Percentiles rank a stretch among this genome's conserved stretches.
phyloP scores from a whole-genome alignment of 2,329 filamentous ascomycete species.

The Exserohilum turcica region DNA sequence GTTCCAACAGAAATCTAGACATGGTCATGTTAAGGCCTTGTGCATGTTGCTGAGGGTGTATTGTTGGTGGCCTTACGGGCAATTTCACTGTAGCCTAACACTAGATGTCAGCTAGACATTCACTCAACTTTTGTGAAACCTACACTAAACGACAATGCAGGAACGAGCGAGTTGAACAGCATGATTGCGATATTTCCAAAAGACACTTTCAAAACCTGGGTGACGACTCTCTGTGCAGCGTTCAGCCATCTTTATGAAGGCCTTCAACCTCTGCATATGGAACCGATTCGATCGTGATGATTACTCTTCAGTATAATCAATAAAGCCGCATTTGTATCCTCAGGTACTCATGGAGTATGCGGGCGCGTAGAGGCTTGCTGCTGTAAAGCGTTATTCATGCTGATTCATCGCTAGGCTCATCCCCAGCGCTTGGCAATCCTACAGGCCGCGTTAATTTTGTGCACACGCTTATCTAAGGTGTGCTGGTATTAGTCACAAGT shows the following conservation, averaged over 20 bases:
- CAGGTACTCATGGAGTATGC: neutral
- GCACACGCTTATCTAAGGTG: neutral
- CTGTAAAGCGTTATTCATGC: neutral
- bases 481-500: neutral
- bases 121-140: neutral
- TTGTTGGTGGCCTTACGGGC: neutral
- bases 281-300: neutral
- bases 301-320: neutral
- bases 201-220: neutral
- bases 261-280: neutral
- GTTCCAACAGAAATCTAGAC: conserved; percentile 1
- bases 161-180: neutral
- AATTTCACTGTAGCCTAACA: neutral
- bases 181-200: neutral
- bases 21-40: neutral
- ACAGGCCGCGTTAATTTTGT: neutral
- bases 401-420: neutral
- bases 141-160: neutral
- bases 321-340: neutral
- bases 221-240: neutral
- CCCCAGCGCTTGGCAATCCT: neutral
- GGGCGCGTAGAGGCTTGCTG: neutral
- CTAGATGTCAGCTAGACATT: neutral
- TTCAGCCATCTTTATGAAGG: neutral
- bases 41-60: neutral